A percentile compares a stretch with the other conserved stretches of the same genome.
Evolutionary conservation across 202 grass and related monocot species (phyloP).

Genomic region (Panicum virgatum): DNA sequence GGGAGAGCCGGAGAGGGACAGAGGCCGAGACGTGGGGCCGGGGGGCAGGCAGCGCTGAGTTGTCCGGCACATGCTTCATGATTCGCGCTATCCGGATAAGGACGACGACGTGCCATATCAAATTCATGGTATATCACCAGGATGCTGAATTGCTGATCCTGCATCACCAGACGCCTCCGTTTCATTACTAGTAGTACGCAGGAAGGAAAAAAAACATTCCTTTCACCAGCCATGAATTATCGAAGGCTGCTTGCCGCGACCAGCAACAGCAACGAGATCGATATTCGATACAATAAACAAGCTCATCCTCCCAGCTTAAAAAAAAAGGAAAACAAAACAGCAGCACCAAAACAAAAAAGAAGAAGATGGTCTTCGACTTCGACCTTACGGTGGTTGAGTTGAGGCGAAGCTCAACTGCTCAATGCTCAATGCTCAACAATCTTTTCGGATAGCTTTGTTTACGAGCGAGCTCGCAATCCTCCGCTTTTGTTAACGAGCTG

Average conservation of each 20-base stretch:
- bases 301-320: neutral
- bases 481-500: too few relatives aligned
- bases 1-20: neutral
- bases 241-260: neutral
- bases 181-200: neutral
- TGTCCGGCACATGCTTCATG: constrained; percentile 22
- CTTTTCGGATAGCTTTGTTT: constrained; percentile 10
- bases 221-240: neutral
- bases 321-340: neutral
- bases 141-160: too few relatives aligned
- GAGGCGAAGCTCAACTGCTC: neutral
- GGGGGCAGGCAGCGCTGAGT: neutral
- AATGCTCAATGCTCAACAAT: too few relatives aligned
- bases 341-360: too few relatives aligned
- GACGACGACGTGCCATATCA: neutral
- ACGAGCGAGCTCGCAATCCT: too few relatives aligned
- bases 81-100: constrained; percentile 19
- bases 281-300: too few relatives aligned
- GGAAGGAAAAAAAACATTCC: too few relatives aligned
- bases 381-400: neutral
- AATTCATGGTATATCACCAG: neutral
- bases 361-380: too few relatives aligned
- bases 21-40: neutral
- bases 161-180: too few relatives aligned
- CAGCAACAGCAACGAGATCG: neutral